A percentile compares a stretch with the other conserved stretches of the same genome.
These are phyloP conservation scores for Taphrina pruni DNA, from an alignment of 1,139 yeast genomes.

Conservation along the genomic window DNA sequence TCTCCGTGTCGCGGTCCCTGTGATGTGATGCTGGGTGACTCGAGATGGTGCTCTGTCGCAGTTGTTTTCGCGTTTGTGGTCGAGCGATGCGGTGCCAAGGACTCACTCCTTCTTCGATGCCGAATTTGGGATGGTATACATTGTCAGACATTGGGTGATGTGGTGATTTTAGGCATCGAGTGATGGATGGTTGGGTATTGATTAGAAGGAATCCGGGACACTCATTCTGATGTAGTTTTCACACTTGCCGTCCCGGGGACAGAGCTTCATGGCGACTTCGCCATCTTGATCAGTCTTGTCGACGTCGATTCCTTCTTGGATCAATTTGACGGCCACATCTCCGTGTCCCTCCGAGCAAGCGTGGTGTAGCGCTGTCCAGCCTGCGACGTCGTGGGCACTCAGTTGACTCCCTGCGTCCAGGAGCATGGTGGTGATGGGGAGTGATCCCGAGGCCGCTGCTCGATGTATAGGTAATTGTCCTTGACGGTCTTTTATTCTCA, in stretches of 20 bases:
- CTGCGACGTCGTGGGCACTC: slow-evolving; percentile 69
- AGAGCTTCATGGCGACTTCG: slow-evolving; percentile 34
- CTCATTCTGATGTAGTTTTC: slow-evolving; percentile 20
- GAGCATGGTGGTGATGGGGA: slow-evolving; percentile 60
- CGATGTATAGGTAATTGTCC: slow-evolving; percentile 76
- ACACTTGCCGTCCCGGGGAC: slow-evolving; percentile 32
- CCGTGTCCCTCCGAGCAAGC: slow-evolving; percentile 92
- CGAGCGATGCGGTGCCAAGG: too few relatives aligned
- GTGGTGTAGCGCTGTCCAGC: slow-evolving; percentile 89
- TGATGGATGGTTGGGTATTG: neutral
- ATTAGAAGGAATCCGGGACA: slow-evolving; percentile 20
- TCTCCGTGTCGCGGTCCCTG: too few relatives aligned
- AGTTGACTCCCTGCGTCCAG: slow-evolving; percentile 66
- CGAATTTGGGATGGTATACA: too few relatives aligned
- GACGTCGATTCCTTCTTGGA: slow-evolving; percentile 70
- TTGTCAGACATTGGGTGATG: too few relatives aligned
- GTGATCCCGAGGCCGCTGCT: slow-evolving; percentile 80
- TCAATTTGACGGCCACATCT: slow-evolving; percentile 70
- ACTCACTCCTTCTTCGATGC: too few relatives aligned
- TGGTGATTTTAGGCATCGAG: neutral
- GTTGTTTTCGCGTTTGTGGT: too few relatives aligned
- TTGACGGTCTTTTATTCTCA: slow-evolving; percentile 64
- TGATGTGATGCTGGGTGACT: too few relatives aligned
- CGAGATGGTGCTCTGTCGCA: too few relatives aligned
- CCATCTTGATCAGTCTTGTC: slow-evolving; percentile 40